Conservation (phyloP, 2,329 filamentous ascomycete genomes). For the Nemania serpens region DNA sequence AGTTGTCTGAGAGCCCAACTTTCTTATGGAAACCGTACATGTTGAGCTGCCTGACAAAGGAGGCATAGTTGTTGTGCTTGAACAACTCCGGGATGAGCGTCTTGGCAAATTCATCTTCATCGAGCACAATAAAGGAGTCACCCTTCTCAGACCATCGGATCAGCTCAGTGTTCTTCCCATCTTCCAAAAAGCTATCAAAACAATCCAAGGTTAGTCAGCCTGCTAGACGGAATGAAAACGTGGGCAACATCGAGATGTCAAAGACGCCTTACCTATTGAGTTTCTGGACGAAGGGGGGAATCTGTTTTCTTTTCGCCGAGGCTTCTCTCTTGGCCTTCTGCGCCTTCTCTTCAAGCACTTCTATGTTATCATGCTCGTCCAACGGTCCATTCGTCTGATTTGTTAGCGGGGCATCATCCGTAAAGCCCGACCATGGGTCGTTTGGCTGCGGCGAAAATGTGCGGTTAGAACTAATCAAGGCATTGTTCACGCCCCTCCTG, state of each 20-base stretch:
- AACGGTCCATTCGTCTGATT: constrained; percentile 44
- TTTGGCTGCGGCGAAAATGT: constrained; percentile 37
- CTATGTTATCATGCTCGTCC: constrained; percentile 71
- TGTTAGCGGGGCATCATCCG: constrained; percentile 50
- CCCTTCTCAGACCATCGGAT: constrained; percentile 98
- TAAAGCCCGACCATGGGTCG: constrained; percentile 47
- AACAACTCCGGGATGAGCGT: constrained; percentile 97
- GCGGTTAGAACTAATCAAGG: constrained; percentile 48
- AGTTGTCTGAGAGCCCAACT: constrained; percentile 91
- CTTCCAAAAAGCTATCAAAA: constrained; percentile 85
- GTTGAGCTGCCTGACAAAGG: constrained; percentile 93
- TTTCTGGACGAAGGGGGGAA: constrained; percentile 97
- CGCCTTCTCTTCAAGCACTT: constrained; percentile 79
- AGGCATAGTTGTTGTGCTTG: constrained; percentile 98
- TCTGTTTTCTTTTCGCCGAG: constrained; percentile 89
- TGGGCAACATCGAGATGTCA: neutral
- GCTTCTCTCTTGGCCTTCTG: constrained; percentile 84
- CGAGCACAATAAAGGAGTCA: constrained; percentile 93
- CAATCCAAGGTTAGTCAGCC: constrained; percentile 9
- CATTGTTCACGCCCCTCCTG: constrained; percentile 56
- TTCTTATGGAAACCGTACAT: constrained; percentile 99
- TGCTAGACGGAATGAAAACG: neutral
- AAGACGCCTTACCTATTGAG: constrained; percentile 77
- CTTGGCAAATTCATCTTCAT: constrained; percentile 98
- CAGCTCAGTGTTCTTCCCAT: constrained; percentile 88